Base-by-base conservation (phyloP, 768 basidiomycete species). In the Calvatia gigantea region DNA sequence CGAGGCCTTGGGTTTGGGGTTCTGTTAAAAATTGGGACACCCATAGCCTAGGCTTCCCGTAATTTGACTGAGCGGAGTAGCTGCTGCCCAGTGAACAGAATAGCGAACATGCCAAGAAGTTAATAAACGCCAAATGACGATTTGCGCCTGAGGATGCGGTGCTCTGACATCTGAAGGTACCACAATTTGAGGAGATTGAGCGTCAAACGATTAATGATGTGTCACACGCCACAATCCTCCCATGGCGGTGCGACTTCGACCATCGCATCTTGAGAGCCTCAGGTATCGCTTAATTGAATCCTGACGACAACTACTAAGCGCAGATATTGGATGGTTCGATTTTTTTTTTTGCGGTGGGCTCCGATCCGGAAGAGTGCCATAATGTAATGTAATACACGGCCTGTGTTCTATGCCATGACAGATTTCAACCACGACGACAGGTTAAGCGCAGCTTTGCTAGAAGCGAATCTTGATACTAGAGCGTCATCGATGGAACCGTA, bases 401-500 rank as follows among this genome's bases (percentile, higher is more conserved):
- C 41, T 21, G 23, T 8, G 9, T 19, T 31, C 27, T 56, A 56
- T 9, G 28, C 23, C 38, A 47, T 43, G 57, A 28, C 60, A 52
- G 51, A 67, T 63, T 41, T 51, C 62, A n/a, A 64, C 59, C 14
- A 58, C 15, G 51, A 38, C 45, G 17, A 41, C 43, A 58, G 38
- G 31, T 39, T 41, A 21, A 32, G 19, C 33, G 57, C 39, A 45
- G 38, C 43, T 29, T 41, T 31, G 19, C 21, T 23, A 19, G 50
- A 32, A 25, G 33, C 6, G 29, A 49, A 17, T 31, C 27, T 17
- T 35, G 8, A 38, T 27, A 6, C 45, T 15, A 33, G n/a, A 43
- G 27, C 23, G 19, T 56, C 44, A 43, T 60, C 43, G 28, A 66
- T 55, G 48, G 70, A 70, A 7, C 74, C 74, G 57, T 76, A 78